Evolutionary conservation across 306 rosid species (phyloP).

Genomic region (Glycine soja): DNA sequence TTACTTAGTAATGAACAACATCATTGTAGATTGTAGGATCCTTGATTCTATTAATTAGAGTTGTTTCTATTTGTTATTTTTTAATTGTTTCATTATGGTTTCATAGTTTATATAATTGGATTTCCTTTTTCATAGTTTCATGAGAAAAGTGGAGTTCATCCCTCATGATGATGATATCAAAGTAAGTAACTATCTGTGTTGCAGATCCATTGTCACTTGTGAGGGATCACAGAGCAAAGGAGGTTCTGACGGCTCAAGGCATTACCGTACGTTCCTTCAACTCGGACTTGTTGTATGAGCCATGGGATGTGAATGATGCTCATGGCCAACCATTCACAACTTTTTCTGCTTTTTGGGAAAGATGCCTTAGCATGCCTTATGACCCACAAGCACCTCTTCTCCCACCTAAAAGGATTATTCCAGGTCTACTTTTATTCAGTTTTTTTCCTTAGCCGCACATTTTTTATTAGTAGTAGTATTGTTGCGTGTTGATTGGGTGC

Average conservation of each 20-base stretch:
- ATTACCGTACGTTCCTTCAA: conserved; percentile 87
- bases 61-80: conserved; percentile 13
- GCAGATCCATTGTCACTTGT: conserved; percentile 95
- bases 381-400: conserved; percentile 99
- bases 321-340: conserved; percentile 87
- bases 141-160: conserved; percentile 26
- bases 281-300: conserved; percentile 94
- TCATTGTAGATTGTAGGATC: background rate
- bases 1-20: conserved; percentile 14
- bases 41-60: conserved; percentile 40
- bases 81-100: background rate
- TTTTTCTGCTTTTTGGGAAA: conserved; percentile 91
- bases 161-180: background rate
- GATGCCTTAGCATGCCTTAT: conserved; percentile 97
- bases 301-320: conserved; percentile 95
- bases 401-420: conserved; percentile 90
- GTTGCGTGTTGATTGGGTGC: conserved; percentile 18
- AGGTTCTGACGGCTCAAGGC: conserved; percentile 81
- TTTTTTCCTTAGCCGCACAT: conserved; percentile 26
- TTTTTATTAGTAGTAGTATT: background rate
- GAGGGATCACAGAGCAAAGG: conserved; percentile 91
- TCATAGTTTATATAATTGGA: background rate
- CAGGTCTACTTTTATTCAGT: conserved; percentile 61
- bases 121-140: conserved; percentile 32
- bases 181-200: conserved; percentile 34